Conservation (phyloP, 2,329 filamentous ascomycete genomes). For the Venturia oleaginea region DNA sequence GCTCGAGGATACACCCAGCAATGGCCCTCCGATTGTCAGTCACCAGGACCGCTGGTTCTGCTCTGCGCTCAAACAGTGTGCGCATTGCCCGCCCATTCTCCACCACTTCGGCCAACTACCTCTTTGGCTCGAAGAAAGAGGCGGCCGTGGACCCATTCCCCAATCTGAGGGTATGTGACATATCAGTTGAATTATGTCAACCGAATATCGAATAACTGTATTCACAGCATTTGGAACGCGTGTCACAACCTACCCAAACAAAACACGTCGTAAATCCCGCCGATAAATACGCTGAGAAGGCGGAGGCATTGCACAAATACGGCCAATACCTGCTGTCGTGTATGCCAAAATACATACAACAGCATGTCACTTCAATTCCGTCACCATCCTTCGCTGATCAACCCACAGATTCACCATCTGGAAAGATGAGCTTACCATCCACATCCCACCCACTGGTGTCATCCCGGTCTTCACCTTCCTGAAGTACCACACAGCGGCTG, state of each 20-base stretch:
- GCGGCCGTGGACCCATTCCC: not conserved
- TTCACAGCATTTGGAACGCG: conserved; percentile 40
- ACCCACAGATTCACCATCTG: conserved; percentile 77
- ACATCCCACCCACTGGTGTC: conserved; percentile 79
- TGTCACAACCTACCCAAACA: conserved; percentile 49
- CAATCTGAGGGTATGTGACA: conserved; percentile 8
- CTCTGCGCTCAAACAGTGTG: conserved; percentile 20
- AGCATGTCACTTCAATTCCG: conserved; percentile 36
- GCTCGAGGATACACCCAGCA: conserved; percentile 14
- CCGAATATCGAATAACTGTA: conserved; percentile 18
- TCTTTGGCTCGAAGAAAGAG: conserved; percentile 15
- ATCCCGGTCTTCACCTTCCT: conserved; percentile 90
- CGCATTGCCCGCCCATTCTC: conserved; percentile 3
- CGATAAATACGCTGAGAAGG: conserved; percentile 85
- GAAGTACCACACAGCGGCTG: conserved; percentile 94
- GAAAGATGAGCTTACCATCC: conserved; percentile 97
- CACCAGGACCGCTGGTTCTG: conserved; percentile 29
- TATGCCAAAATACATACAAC: conserved; percentile 95
- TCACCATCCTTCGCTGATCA: conserved; percentile 2
- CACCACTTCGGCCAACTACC: not conserved
- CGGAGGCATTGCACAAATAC: conserved; percentile 83
- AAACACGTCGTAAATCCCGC: conserved; percentile 79
- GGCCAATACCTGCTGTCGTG: conserved; percentile 95
- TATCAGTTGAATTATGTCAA: not conserved
- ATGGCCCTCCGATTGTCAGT: conserved; percentile 35